These are phyloP conservation scores for Metrosideros polymorpha DNA, from an alignment of 441 rosid species.

Conservation along the genomic window DNA sequence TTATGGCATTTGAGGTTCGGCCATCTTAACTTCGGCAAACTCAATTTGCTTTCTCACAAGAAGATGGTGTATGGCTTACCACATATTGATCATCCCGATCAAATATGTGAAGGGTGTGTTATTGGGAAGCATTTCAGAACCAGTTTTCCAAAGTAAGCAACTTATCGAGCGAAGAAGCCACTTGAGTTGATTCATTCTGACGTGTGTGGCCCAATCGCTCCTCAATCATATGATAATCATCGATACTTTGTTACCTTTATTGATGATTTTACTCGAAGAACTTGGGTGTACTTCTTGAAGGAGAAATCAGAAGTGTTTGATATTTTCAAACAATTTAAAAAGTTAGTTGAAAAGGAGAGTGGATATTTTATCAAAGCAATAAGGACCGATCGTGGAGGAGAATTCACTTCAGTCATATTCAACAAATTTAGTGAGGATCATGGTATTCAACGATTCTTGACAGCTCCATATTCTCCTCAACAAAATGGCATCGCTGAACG, in stretches of 20 bases:
- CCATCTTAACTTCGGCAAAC: neutral
- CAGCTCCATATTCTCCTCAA: neutral
- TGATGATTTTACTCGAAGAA: neutral
- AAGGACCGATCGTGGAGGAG: neutral
- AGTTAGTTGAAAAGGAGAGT: neutral
- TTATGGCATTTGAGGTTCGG: neutral
- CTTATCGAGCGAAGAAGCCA: neutral
- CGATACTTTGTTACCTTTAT: neutral
- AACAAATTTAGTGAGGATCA: neutral
- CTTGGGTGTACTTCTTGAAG: neutral
- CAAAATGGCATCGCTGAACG: neutral
- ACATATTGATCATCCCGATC: neutral
- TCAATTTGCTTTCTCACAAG: neutral
- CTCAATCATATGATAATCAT: neutral
- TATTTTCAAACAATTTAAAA: neutral
- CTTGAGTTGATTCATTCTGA: neutral
- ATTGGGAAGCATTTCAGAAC: neutral
- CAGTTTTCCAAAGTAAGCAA: neutral
- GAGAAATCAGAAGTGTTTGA: neutral
- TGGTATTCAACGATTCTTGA: neutral
- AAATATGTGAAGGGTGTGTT: neutral
- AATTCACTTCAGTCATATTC: neutral
- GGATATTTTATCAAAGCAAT: neutral
- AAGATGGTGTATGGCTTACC: neutral
- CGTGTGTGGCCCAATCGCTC: neutral